phyloP scores from a whole-genome alignment of 2,329 filamentous ascomycete species.

The Fusarium miscanthi region DNA sequence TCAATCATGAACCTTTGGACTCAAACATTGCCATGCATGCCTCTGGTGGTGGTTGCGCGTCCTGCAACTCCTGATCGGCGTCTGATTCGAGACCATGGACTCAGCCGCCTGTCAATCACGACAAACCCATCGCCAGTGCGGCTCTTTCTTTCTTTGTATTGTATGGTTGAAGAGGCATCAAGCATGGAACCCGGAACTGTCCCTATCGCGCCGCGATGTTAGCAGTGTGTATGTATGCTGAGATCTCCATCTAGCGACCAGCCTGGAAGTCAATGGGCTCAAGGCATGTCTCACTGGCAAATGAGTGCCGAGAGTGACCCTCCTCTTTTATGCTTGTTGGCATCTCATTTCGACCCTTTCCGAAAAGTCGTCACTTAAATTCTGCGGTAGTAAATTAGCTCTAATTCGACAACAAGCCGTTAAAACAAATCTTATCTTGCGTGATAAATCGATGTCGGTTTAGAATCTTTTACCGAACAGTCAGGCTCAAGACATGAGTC shows the following conservation, averaged over 20 bases:
- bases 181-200: slow-evolving; percentile 27
- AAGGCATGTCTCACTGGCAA: slow-evolving; percentile 22
- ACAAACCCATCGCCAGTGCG: slow-evolving; percentile 7
- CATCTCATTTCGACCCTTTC: slow-evolving; percentile 21
- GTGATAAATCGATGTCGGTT: not conserved
- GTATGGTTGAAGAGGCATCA: not conserved
- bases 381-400: not conserved
- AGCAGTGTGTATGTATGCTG: not conserved
- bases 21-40: slow-evolving; percentile 22
- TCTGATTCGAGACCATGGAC: slow-evolving; percentile 15
- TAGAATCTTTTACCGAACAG: not conserved
- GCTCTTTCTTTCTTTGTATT: slow-evolving; percentile 20
- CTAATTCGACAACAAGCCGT: not conserved
- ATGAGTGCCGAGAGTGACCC: slow-evolving; percentile 29
- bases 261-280: slow-evolving; percentile 21
- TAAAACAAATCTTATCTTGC: not conserved
- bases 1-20: slow-evolving; percentile 17
- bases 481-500: slow-evolving; percentile 1
- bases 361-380: not conserved
- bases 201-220: not conserved
- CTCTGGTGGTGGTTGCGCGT: slow-evolving; percentile 40
- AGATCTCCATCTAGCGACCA: slow-evolving; percentile 2
- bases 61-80: slow-evolving; percentile 41
- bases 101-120: slow-evolving; percentile 22
- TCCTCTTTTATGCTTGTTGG: slow-evolving; percentile 30